These are phyloP conservation scores for Zoysia matrella DNA, from an alignment of 202 grass and related monocot genomes.

Conservation along the genomic window DNA sequence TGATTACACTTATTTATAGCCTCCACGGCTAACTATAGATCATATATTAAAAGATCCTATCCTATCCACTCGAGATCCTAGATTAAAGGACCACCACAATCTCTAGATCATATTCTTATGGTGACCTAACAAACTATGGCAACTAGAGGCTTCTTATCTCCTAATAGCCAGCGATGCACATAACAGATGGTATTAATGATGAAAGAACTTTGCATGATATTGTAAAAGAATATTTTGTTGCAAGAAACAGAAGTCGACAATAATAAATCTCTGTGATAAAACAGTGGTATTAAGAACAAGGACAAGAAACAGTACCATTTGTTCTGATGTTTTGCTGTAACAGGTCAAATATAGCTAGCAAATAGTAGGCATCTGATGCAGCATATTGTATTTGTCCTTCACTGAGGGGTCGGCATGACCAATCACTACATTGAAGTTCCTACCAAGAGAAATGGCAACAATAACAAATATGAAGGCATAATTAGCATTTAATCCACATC, in stretches of 20 bases:
- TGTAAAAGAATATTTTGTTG: background rate
- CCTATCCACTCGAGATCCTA: too few species aligned
- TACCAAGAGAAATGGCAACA: constrained; percentile 42
- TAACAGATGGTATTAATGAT: background rate
- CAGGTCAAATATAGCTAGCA: constrained; percentile 83
- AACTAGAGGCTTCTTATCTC: too few species aligned
- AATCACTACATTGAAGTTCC: constrained; percentile 99
- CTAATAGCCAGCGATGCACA: background rate
- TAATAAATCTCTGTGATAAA: constrained; percentile 9
- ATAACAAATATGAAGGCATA: constrained; percentile 30
- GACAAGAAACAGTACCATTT: constrained; percentile 53
- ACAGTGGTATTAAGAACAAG: constrained; percentile 1
- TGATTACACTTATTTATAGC: too few species aligned
- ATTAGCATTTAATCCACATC: background rate
- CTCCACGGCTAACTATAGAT: too few species aligned
- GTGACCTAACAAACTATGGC: background rate
- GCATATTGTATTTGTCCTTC: constrained; percentile 92
- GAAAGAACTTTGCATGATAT: background rate
- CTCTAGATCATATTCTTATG: too few species aligned
- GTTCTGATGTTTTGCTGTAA: constrained; percentile 57
- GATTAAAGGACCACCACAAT: too few species aligned
- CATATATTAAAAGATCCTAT: too few species aligned
- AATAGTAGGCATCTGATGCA: constrained; percentile 92
- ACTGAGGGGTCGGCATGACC: constrained; percentile 81
- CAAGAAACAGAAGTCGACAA: background rate